A percentile compares a stretch with the other conserved stretches of the same genome.
phyloP scores from a whole-genome alignment of 2,329 filamentous ascomycete genomes.

The Colletotrichum magnum region DNA sequence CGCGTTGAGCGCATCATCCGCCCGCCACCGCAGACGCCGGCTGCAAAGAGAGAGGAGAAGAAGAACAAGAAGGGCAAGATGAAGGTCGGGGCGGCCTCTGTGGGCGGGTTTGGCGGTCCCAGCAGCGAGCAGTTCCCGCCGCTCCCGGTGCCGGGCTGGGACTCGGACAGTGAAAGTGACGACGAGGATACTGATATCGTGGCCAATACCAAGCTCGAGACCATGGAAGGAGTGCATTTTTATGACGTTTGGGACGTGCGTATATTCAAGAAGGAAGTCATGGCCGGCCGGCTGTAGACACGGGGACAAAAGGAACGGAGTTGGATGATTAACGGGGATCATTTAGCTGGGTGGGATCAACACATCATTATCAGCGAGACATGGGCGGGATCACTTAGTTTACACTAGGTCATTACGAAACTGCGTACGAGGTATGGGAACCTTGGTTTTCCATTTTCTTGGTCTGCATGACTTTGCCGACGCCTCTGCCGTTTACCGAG shows the following conservation, averaged over 20 bases:
- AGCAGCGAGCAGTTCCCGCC: conserved; percentile 45
- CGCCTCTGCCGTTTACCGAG: neutral
- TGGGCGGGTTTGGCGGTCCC: conserved; percentile 25
- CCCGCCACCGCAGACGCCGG: conserved; percentile 49
- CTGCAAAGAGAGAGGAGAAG: conserved; percentile 46
- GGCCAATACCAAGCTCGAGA: conserved; percentile 52
- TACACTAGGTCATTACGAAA: neutral
- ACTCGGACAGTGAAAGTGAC: conserved; percentile 52
- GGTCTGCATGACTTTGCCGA: neutral
- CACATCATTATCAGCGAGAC: neutral
- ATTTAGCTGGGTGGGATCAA: neutral
- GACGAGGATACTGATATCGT: conserved; percentile 46
- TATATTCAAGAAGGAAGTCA: conserved; percentile 72
- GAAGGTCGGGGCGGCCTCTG: conserved; percentile 26
- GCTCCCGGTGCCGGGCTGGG: conserved; percentile 46
- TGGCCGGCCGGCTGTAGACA: conserved; percentile 56
- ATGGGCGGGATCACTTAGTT: neutral
- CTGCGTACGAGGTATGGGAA: conserved; percentile 12
- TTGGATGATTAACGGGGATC: conserved; percentile 19
- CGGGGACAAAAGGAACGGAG: conserved; percentile 15
- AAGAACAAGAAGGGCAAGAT: conserved; percentile 44
- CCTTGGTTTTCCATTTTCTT: neutral
- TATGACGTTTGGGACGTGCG: conserved; percentile 63
- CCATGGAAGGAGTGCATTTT: conserved; percentile 56
- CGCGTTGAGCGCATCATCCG: conserved; percentile 65